Conservation (phyloP, 2,329 filamentous ascomycete genomes). For the Clonostachys byssicola region DNA sequence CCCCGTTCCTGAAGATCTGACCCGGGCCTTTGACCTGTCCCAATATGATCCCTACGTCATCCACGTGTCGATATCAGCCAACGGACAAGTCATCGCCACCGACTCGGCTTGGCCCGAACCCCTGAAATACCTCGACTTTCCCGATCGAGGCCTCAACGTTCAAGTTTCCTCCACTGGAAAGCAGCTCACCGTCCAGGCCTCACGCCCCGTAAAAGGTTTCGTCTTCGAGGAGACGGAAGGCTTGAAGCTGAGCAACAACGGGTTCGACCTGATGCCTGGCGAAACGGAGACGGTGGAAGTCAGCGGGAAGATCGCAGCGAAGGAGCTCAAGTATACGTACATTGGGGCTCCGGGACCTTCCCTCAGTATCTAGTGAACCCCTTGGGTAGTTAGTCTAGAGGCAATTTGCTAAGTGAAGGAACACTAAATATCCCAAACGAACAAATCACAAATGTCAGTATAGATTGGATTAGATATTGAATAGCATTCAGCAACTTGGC, state of each 20-base stretch:
- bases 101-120: constrained; percentile 59
- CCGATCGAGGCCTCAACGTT: constrained; percentile 30
- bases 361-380: background rate
- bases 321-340: constrained; percentile 8
- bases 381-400: too few relatives aligned
- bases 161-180: constrained; percentile 12
- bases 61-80: constrained; percentile 31
- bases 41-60: constrained; percentile 42
- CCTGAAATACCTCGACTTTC: constrained; percentile 53
- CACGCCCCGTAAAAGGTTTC: constrained; percentile 52
- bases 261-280: constrained; percentile 53
- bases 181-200: constrained; percentile 21
- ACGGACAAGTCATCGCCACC: constrained; percentile 31
- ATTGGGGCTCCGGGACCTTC: constrained; percentile 7
- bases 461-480: background rate
- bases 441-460: background rate
- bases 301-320: constrained; percentile 4
- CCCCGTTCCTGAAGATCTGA: constrained; percentile 2
- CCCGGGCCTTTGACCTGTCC: constrained; percentile 20
- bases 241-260: constrained; percentile 48
- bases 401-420: background rate
- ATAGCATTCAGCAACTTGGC: background rate
- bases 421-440: background rate
- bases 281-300: constrained; percentile 14
- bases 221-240: constrained; percentile 43